phyloP scores from a whole-genome alignment of 345 rosid species.

The Lumnitzera racemosa region DNA sequence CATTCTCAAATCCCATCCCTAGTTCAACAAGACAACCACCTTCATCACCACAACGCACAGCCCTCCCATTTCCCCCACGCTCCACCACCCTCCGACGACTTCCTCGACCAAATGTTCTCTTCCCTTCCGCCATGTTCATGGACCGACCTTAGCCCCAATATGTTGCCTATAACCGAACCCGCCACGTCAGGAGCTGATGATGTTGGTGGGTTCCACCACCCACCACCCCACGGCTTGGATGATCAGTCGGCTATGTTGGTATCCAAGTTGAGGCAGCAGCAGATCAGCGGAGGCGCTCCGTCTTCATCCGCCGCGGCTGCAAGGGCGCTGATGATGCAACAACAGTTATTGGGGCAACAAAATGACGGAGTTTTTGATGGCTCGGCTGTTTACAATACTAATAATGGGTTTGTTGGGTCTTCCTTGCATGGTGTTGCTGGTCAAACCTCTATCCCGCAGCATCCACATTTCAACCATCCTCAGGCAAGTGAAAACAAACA shows the following conservation, averaged over 20 bases:
- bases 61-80: constrained; percentile 17
- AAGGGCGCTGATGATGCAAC: constrained; percentile 44
- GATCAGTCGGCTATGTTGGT: constrained; percentile 34
- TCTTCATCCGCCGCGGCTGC: constrained; percentile 16
- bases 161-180: constrained; percentile 29
- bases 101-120: constrained; percentile 80
- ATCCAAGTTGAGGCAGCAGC: constrained; percentile 33
- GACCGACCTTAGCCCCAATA: constrained; percentile 29
- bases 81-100: constrained; percentile 45
- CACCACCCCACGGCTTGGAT: background rate
- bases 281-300: constrained; percentile 34
- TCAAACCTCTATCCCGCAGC: background rate
- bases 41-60: constrained; percentile 1
- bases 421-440: no score
- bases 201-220: constrained; percentile 25
- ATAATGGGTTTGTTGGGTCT: no score
- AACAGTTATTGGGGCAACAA: constrained; percentile 29
- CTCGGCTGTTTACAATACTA: background rate
- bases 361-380: background rate
- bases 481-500: no score
- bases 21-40: background rate
- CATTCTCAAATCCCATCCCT: constrained; percentile 9
- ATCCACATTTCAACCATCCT: background rate
- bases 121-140: constrained; percentile 52
- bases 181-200: constrained; percentile 21